These are phyloP conservation scores for Zygosaccharomyces kombuchaensis DNA, from an alignment of 805 yeast genomes.

Conservation along the genomic window DNA sequence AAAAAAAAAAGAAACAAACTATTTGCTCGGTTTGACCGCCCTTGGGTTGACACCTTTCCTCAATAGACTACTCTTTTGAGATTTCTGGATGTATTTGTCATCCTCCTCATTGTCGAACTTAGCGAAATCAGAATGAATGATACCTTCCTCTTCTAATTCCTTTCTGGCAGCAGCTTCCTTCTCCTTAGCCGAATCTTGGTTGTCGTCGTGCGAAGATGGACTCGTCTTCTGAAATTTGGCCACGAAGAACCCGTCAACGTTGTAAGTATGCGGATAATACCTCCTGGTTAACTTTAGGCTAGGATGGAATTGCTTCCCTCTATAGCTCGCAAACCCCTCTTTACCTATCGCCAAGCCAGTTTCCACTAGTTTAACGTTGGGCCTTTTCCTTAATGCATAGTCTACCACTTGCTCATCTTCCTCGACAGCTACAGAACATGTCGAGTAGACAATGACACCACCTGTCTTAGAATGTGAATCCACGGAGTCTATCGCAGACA, in stretches of 20 bases:
- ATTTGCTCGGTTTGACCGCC: constrained; percentile 20
- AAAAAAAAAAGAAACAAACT: neutral
- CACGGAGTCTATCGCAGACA: constrained; percentile 96
- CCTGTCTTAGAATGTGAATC: constrained; percentile 91
- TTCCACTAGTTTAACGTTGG: constrained; percentile 91
- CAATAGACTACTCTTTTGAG: constrained; percentile 59
- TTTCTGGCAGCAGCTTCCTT: constrained; percentile 78
- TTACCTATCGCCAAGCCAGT: constrained; percentile 91
- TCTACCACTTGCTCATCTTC: constrained; percentile 99
- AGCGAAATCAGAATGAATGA: constrained; percentile 84
- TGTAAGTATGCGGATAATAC: constrained; percentile 97
- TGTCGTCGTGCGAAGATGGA: constrained; percentile 75
- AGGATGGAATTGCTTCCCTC: constrained; percentile 88
- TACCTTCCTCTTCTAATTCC: constrained; percentile 75
- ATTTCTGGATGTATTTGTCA: constrained; percentile 61
- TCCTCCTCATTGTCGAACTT: constrained; percentile 74
- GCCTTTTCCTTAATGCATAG: constrained; percentile 92
- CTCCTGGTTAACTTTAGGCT: constrained; percentile 79
- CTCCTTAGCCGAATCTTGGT: constrained; percentile 84
- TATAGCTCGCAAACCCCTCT: constrained; percentile 87
- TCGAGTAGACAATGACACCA: constrained; percentile 91
- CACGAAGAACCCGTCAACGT: constrained; percentile 97
- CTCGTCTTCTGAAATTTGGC: constrained; percentile 94
- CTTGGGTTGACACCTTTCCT: constrained; percentile 73
- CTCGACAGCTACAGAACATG: constrained; percentile 97